phyloP scores from a whole-genome alignment of 2,329 filamentous ascomycete species.

The Nemania sp. region DNA sequence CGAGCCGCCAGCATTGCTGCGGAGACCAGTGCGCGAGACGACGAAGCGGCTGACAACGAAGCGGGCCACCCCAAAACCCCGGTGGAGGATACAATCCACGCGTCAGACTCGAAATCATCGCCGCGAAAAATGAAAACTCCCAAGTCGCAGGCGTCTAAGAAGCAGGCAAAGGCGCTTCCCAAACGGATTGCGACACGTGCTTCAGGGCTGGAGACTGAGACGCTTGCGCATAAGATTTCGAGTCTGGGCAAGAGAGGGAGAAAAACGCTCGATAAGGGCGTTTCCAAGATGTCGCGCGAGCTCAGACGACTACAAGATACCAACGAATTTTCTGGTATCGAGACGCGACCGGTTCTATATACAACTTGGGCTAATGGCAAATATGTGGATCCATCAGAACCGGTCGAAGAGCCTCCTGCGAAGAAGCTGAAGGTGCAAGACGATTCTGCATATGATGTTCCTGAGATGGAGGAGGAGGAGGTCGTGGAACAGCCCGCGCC shows the following conservation, averaged over 20 bases:
- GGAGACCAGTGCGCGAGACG: constrained; percentile 33
- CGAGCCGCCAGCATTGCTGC: constrained; percentile 47
- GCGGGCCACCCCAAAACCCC: constrained; percentile 31
- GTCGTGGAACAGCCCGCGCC: constrained; percentile 43
- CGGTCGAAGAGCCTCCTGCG: constrained; percentile 20
- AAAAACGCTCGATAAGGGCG: constrained; percentile 54
- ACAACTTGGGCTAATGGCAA: constrained; percentile 70
- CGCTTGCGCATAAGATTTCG: constrained; percentile 52
- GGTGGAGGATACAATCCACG: constrained; percentile 44
- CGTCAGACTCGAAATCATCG: constrained; percentile 51
- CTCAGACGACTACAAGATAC: constrained; percentile 63
- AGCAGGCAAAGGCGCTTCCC: constrained; percentile 34
- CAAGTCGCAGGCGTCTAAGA: constrained; percentile 41
- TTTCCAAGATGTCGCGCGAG: constrained; percentile 58
- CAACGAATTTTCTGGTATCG: constrained; percentile 63
- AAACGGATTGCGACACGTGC: constrained; percentile 51
- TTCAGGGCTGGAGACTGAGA: constrained; percentile 48
- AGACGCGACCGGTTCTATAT: constrained; percentile 59
- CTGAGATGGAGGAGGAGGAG: constrained; percentile 39
- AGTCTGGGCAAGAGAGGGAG: constrained; percentile 64
- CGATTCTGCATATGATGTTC: constrained; percentile 38
- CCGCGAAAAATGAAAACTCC: constrained; percentile 43
- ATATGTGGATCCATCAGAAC: constrained; percentile 50
- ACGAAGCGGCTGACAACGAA: constrained; percentile 22
- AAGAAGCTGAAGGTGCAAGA: constrained; percentile 24